Conservation (phyloP, 2,329 filamentous ascomycete species). For the Pestalotiopsis sp. region DNA sequence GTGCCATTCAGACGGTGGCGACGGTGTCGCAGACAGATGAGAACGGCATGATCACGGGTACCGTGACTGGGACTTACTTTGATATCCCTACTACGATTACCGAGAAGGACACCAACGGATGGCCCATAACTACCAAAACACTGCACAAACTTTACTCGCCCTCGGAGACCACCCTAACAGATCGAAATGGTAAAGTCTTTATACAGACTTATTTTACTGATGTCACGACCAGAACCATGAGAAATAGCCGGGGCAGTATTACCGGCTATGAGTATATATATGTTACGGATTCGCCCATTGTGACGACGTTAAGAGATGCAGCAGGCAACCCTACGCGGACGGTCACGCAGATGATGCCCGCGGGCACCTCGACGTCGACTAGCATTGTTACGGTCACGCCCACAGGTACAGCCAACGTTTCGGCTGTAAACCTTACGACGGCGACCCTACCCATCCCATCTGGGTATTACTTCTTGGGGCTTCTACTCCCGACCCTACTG, state of each 20-base stretch:
- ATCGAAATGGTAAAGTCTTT: neutral
- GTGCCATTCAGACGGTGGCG: neutral
- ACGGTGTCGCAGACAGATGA: neutral
- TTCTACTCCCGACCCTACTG: conserved; percentile 40
- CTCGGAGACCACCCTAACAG: neutral
- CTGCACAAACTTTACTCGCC: neutral
- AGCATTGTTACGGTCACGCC: neutral
- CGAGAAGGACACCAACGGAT: neutral
- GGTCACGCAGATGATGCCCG: neutral
- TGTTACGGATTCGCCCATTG: conserved; percentile 4
- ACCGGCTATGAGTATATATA: neutral
- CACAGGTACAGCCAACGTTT: conserved; percentile 2
- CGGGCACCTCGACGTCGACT: conserved; percentile 7
- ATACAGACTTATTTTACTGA: neutral
- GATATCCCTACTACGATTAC: neutral
- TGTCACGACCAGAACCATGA: neutral
- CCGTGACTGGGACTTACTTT: neutral
- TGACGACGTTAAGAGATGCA: neutral
- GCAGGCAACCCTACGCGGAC: conserved; percentile 5
- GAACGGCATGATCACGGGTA: neutral
- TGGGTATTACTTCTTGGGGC: conserved; percentile 36
- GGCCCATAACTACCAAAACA: neutral
- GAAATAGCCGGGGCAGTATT: neutral
- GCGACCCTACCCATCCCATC: conserved; percentile 24
- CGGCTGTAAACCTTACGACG: neutral